phyloP scores from a whole-genome alignment of 2,329 filamentous ascomycete species.

The Rasamsonia emersonii region DNA sequence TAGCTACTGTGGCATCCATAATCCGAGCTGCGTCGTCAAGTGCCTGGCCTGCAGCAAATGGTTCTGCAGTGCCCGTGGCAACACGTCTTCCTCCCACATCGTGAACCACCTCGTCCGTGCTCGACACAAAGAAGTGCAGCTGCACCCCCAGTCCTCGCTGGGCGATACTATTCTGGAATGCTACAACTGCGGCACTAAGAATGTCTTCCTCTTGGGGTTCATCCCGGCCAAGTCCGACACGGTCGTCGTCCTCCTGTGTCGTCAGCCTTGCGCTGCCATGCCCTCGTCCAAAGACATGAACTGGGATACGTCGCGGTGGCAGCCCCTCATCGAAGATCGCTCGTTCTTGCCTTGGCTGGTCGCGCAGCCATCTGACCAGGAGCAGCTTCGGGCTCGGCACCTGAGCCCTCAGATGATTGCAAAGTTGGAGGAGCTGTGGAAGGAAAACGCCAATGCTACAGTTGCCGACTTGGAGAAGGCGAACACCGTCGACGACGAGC shows the following conservation, averaged over 20 bases:
- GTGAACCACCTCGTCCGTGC: constrained; percentile 97
- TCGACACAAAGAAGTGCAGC: constrained; percentile 95
- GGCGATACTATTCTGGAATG: constrained; percentile 96
- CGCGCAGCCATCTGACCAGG: constrained; percentile 76
- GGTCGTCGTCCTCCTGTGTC: constrained; percentile 91
- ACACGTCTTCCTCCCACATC: constrained; percentile 93
- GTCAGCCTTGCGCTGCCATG: constrained; percentile 89
- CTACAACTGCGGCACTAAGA: constrained; percentile 99
- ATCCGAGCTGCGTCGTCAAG: constrained; percentile 89
- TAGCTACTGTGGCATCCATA: constrained; percentile 96
- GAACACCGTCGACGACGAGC: constrained; percentile 86
- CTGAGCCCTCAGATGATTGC: constrained; percentile 90
- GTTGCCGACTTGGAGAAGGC: constrained; percentile 87
- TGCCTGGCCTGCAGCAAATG: constrained; percentile 94
- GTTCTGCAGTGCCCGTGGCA: constrained; percentile 97
- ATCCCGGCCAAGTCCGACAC: constrained; percentile 98
- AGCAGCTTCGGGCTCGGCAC: constrained; percentile 90
- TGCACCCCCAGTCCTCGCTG: constrained; percentile 85
- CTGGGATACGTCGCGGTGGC: constrained; percentile 97
- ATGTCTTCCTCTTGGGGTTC: constrained; percentile 93
- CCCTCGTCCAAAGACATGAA: constrained; percentile 99
- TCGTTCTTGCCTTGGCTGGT: constrained; percentile 95
- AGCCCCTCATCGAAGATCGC: constrained; percentile 92
- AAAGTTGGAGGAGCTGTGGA: constrained; percentile 97
- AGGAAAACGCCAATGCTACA: constrained; percentile 82